Evolutionary conservation across 208 protist genomes (phyloP).

Genomic region (Trypanosoma avium): DNA sequence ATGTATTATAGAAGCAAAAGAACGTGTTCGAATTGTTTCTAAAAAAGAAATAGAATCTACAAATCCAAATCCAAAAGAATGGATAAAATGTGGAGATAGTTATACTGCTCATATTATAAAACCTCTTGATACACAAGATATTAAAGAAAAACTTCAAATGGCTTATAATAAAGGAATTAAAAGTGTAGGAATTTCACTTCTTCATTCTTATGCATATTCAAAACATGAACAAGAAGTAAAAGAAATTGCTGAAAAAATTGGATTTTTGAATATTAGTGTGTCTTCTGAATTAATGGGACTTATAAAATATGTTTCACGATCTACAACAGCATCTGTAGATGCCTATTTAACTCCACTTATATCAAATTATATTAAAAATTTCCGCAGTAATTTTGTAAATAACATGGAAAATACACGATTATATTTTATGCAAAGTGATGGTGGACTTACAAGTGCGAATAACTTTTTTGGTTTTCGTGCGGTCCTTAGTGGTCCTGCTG

Average conservation of each 20-base stretch:
- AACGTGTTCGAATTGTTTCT: slow-evolving; percentile 80
- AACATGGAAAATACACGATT: no score
- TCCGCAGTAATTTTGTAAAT: no score
- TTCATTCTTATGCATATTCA: slow-evolving; percentile 93
- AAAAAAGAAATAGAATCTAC: slow-evolving; percentile 34
- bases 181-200: slow-evolving; percentile 90
- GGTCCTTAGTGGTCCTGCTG: no score
- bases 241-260: slow-evolving; percentile 75
- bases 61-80: slow-evolving; percentile 25
- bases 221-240: slow-evolving; percentile 87
- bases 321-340: slow-evolving; percentile 94
- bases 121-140: slow-evolving; percentile 46
- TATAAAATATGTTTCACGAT: slow-evolving; percentile 90
- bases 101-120: slow-evolving; percentile 69
- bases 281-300: slow-evolving; percentile 93
- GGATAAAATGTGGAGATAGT: slow-evolving; percentile 67
- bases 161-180: slow-evolving; percentile 75
- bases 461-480: no score
- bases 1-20: slow-evolving; percentile 74
- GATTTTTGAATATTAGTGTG: slow-evolving; percentile 91
- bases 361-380: no score
- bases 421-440: no score
- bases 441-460: no score
- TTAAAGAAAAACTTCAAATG: slow-evolving; percentile 39
- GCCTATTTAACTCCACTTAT: no score